Percentiles rank a stretch among this genome's conserved stretches.
These are phyloP conservation scores for Candida quercuum DNA, from an alignment of 805 yeast species.

Conservation along the genomic window DNA sequence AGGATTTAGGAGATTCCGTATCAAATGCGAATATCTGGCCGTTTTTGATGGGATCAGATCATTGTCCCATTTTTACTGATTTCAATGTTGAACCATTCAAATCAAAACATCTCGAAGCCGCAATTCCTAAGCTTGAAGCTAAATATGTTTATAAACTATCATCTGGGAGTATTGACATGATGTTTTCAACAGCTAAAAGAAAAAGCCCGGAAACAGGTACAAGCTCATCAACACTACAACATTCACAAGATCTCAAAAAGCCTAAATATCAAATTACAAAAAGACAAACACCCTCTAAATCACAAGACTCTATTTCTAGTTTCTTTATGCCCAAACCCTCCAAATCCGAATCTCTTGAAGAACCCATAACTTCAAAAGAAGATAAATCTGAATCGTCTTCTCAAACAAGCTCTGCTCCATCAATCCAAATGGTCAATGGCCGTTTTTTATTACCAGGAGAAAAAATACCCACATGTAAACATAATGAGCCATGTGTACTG, in stretches of 20 bases:
- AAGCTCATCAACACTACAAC: slow-evolving; percentile 1
- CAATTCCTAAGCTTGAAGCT: slow-evolving; percentile 47
- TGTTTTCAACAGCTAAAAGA: slow-evolving; percentile 27
- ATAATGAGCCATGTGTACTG: slow-evolving; percentile 39
- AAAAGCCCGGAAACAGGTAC: slow-evolving; percentile 3
- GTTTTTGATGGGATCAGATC: slow-evolving; percentile 80
- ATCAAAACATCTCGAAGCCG: not conserved
- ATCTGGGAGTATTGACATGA: slow-evolving; percentile 28
- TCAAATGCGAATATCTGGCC: slow-evolving; percentile 55
- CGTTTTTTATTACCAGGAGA: slow-evolving; percentile 14
- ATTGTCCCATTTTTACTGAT: slow-evolving; percentile 85
- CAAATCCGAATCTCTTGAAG: not conserved
- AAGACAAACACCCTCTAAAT: slow-evolving; percentile 10
- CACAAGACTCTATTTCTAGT: slow-evolving; percentile 5
- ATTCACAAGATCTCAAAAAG: not conserved
- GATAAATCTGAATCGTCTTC: slow-evolving; percentile 1
- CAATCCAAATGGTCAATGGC: slow-evolving; percentile 12
- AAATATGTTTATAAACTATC: slow-evolving; percentile 38
- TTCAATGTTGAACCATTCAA: slow-evolving; percentile 27
- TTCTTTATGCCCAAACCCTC: slow-evolving; percentile 10
- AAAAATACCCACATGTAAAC: slow-evolving; percentile 41
- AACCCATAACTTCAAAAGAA: not conserved
- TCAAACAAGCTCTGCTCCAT: too few species aligned
- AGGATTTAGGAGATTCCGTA: slow-evolving; percentile 27
- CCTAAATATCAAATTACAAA: slow-evolving; percentile 1